Evolutionary conservation across 225 moss, liverwort and hornwort species (phyloP).

Genomic region (Pseudisothecium myosuroides): DNA sequence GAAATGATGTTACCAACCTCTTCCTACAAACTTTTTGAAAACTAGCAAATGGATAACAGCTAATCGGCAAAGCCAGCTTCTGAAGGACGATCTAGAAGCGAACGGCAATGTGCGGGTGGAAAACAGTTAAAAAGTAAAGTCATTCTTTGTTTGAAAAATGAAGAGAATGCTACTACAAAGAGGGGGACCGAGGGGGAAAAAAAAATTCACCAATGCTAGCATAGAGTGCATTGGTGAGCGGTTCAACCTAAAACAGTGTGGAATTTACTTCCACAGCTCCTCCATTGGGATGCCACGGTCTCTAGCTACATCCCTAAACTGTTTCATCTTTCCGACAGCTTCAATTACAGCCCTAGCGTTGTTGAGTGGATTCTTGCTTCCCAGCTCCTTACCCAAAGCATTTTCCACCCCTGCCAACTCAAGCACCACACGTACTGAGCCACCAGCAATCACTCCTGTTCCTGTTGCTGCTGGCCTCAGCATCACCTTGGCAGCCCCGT

Average conservation of each 20-base stretch:
- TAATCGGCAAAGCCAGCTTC: neutral
- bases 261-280: slow-evolving; percentile 81
- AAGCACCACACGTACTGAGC: slow-evolving; percentile 82
- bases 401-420: slow-evolving; percentile 95
- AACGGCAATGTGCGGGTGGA: neutral
- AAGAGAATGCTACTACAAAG: neutral
- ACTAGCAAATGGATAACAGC: neutral
- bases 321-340: slow-evolving; percentile 85
- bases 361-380: slow-evolving; percentile 89
- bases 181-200: neutral
- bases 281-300: slow-evolving; percentile 99
- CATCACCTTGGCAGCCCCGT: slow-evolving; percentile 96
- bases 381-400: slow-evolving; percentile 90
- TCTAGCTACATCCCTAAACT: slow-evolving; percentile 70
- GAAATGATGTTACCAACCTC: no score
- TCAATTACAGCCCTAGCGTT: slow-evolving; percentile 86
- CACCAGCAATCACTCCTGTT: slow-evolving; percentile 98
- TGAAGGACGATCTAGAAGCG: neutral
- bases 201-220: neutral
- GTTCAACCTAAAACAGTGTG: neutral
- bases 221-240: neutral
- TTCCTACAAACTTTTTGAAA: neutral
- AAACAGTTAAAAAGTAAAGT: neutral
- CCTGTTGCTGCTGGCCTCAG: slow-evolving; percentile 86
- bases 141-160: slow-evolving; percentile 1